These are phyloP conservation scores for Botrytis byssoidea DNA, from an alignment of 2,329 filamentous ascomycete genomes.

Conservation along the genomic window DNA sequence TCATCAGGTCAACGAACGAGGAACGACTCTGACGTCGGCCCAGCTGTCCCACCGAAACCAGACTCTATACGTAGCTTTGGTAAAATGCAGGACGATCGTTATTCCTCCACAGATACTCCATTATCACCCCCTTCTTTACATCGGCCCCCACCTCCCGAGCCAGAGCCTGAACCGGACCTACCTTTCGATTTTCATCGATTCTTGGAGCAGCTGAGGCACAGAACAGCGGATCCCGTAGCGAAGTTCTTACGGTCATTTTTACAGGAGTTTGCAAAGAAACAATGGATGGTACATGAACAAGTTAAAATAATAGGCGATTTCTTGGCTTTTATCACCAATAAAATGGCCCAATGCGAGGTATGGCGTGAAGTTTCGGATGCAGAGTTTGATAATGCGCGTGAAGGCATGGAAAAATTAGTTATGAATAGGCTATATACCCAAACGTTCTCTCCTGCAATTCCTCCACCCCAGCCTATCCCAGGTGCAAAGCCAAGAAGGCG, in stretches of 20 bases:
- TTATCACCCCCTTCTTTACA: conserved; percentile 51
- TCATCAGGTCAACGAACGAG: conserved; percentile 22
- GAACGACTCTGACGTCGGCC: conserved; percentile 37
- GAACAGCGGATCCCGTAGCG: conserved; percentile 96
- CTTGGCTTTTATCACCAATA: conserved; percentile 92
- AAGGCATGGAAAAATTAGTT: conserved; percentile 99
- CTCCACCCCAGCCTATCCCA: conserved; percentile 71
- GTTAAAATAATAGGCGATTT: conserved; percentile 99
- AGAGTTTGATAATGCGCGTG: conserved; percentile 96
- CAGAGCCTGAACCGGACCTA: conserved; percentile 75
- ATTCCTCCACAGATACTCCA: conserved; percentile 38
- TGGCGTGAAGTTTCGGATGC: conserved; percentile 95
- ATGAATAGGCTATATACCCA: conserved; percentile 97
- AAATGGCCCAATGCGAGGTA: conserved; percentile 96
- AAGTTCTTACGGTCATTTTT: conserved; percentile 94
- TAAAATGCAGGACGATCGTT: conserved; percentile 47
- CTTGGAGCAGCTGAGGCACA: conserved; percentile 90
- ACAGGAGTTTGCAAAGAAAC: conserved; percentile 90
- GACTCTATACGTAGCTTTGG: conserved; percentile 37
- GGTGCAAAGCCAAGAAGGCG: conserved; percentile 67
- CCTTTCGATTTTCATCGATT: conserved; percentile 98
- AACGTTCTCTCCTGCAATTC: conserved; percentile 93
- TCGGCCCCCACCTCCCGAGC: conserved; percentile 68
- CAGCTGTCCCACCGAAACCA: conserved; percentile 45
- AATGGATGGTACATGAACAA: conserved; percentile 99